Conservation (phyloP, 2,329 filamentous ascomycete species). For the Pestalotiopsis sp. region DNA sequence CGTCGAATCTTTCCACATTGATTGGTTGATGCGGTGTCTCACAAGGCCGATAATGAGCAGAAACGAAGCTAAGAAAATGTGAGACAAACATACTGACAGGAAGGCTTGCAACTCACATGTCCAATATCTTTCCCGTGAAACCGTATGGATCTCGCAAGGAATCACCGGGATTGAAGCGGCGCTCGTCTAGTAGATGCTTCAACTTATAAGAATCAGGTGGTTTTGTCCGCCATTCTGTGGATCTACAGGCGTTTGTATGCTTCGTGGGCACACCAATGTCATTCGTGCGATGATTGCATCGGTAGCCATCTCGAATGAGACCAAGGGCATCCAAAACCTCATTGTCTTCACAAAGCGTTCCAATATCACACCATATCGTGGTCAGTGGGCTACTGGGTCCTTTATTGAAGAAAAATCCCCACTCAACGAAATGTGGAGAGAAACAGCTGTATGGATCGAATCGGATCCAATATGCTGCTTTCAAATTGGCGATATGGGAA, state of each 20-base stretch:
- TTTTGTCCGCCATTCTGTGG: neutral
- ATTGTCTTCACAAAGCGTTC: neutral
- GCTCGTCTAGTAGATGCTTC: neutral
- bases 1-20: fast-evolving
- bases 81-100: neutral
- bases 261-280: no score
- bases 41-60: neutral
- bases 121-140: neutral
- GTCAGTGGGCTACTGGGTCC: neutral
- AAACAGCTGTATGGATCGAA: neutral
- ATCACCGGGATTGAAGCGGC: neutral
- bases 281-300: neutral
- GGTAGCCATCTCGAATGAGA: neutral
- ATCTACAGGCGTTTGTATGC: neutral
- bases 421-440: neutral
- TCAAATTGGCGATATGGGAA: neutral
- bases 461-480: neutral
- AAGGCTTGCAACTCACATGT: neutral
- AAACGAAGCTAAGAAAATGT: neutral
- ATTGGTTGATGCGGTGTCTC: neutral
- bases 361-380: neutral
- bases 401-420: neutral
- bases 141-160: neutral
- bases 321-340: neutral
- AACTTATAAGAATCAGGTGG: neutral